Conservation (phyloP, 1,139 yeast species). For the Candida mesenterica region DNA sequence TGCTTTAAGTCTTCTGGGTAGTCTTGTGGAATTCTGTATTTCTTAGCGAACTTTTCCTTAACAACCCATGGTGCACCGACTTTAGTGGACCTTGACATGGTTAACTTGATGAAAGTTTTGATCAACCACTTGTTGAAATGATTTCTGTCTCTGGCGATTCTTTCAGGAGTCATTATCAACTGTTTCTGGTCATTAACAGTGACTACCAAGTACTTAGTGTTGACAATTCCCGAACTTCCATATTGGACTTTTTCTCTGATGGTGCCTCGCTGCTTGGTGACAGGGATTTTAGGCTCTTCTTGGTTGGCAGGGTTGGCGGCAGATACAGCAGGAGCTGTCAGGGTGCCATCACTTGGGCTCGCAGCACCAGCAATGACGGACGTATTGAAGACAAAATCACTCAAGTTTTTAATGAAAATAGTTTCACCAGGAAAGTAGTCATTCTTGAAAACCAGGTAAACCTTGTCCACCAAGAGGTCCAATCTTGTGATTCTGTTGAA, state of each 20-base stretch:
- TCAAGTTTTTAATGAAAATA: constrained; percentile 52
- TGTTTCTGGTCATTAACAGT: constrained; percentile 52
- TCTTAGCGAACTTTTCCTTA: constrained; percentile 67
- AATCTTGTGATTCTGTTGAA: constrained; percentile 81
- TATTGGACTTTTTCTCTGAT: constrained; percentile 49
- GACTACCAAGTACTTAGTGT: constrained; percentile 63
- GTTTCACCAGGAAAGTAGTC: constrained; percentile 93
- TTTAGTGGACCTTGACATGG: constrained; percentile 78
- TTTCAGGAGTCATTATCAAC: constrained; percentile 68
- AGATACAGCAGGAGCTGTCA: constrained; percentile 1
- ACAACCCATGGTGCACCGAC: constrained; percentile 98
- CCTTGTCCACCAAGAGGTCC: constrained; percentile 84
- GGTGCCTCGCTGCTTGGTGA: constrained; percentile 36
- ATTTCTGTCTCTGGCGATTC: constrained; percentile 78
- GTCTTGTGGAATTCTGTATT: constrained; percentile 56
- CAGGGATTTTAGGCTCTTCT: constrained; percentile 7
- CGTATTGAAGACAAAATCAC: too few relatives aligned
- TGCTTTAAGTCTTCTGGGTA: constrained; percentile 55
- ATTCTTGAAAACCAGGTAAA: constrained; percentile 68
- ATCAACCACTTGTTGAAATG: constrained; percentile 87
- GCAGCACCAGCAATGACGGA: too few relatives aligned
- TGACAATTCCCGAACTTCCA: constrained; percentile 55
- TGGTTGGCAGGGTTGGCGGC: too few relatives aligned
- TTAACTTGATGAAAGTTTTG: constrained; percentile 82
- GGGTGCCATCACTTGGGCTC: not conserved